A percentile compares a stretch with the other conserved stretches of the same genome.
Evolutionary conservation across 2,329 filamentous ascomycete species (phyloP).

Genomic region (Microsporum canis): DNA sequence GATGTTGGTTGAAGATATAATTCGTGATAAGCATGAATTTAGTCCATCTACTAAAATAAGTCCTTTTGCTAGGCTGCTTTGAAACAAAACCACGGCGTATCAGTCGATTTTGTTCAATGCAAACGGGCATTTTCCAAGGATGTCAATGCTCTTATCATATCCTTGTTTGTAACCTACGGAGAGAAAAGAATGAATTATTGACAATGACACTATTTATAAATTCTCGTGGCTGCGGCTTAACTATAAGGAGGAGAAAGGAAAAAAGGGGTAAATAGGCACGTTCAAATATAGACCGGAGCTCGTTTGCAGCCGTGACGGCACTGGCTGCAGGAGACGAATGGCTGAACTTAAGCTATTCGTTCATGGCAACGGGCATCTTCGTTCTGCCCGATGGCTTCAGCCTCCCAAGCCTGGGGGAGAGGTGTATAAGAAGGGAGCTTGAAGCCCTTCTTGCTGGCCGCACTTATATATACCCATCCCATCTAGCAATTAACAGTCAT

Average conservation of each 20-base stretch:
- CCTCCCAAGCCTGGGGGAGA: neutral
- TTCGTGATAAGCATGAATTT: neutral
- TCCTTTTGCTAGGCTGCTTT: neutral
- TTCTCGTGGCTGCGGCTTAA: constrained; percentile 1
- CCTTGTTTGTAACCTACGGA: too few relatives aligned
- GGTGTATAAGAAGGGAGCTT: neutral
- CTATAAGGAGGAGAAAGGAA: neutral
- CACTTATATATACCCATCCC: neutral
- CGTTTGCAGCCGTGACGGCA: neutral
- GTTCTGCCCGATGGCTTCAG: neutral
- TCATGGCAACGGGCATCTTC: neutral
- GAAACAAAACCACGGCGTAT: too few relatives aligned
- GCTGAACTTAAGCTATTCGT: neutral
- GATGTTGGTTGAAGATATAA: neutral
- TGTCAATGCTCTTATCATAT: too few relatives aligned
- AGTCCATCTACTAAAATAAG: neutral
- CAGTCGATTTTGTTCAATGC: too few relatives aligned
- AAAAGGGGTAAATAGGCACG: neutral
- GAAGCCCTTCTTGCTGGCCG: neutral
- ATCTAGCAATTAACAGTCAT: neutral
- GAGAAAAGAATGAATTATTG: neutral
- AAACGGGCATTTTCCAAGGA: too few relatives aligned
- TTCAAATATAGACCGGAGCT: neutral
- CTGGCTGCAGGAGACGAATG: neutral
- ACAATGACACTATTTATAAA: neutral